These are phyloP conservation scores for Hyphodiscus sp. DNA, from an alignment of 2,329 filamentous ascomycete species.

Conservation along the genomic window DNA sequence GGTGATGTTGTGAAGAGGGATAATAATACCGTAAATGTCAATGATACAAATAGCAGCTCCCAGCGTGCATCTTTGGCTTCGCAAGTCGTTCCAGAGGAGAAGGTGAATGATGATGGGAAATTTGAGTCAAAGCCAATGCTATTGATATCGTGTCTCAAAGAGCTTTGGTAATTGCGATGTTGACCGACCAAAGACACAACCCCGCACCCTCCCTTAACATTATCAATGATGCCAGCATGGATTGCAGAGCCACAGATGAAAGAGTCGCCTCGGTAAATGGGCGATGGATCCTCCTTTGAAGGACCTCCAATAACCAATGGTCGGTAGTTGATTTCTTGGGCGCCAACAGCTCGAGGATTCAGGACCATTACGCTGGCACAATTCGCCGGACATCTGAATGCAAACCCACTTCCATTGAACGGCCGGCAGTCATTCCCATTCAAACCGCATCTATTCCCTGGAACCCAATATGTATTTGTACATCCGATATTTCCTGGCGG, in stretches of 20 bases:
- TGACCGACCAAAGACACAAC: slow-evolving; percentile 70
- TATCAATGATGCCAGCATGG: slow-evolving; percentile 71
- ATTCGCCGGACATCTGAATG: slow-evolving; percentile 69
- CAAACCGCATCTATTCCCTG: slow-evolving; percentile 66
- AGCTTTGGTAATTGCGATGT: slow-evolving; percentile 54
- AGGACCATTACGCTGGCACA: slow-evolving; percentile 60
- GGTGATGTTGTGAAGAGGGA: slow-evolving; percentile 78
- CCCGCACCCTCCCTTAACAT: slow-evolving; percentile 71
- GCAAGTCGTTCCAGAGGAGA: slow-evolving; percentile 59
- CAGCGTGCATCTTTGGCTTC: slow-evolving; percentile 74
- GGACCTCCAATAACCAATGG: slow-evolving; percentile 65
- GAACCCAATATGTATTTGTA: slow-evolving; percentile 61
- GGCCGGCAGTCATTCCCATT: slow-evolving; percentile 71
- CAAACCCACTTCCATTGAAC: slow-evolving; percentile 62
- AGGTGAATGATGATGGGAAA: slow-evolving; percentile 82
- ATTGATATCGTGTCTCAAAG: slow-evolving; percentile 64
- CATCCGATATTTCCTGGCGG: slow-evolving; percentile 60
- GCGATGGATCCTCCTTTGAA: slow-evolving; percentile 33
- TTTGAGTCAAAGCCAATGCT: slow-evolving; percentile 79
- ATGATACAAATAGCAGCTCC: slow-evolving; percentile 74
- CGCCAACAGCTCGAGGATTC: slow-evolving; percentile 70
- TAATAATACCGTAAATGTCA: slow-evolving; percentile 69
- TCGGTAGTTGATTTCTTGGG: slow-evolving; percentile 57
- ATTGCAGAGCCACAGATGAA: slow-evolving; percentile 82
- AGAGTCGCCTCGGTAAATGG: slow-evolving; percentile 80